Base-by-base conservation (phyloP, 2,329 filamentous ascomycete species). In the Fusarium piperis region DNA sequence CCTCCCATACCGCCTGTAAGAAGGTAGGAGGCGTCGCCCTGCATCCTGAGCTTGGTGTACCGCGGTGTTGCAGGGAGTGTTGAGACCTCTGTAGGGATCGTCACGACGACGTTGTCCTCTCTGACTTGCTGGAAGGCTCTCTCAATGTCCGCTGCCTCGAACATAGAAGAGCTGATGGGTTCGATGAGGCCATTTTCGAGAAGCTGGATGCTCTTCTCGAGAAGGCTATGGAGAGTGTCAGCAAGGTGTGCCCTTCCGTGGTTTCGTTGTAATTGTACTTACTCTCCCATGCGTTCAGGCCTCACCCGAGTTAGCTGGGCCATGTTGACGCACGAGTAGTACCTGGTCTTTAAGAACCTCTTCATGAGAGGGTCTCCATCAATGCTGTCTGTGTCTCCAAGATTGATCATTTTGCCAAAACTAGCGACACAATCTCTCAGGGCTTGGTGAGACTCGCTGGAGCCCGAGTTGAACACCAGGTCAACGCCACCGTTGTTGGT, bases 391-490 rank as follows among this genome's bases (percentile, higher is more conserved):
- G n/a, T 10, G 2, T 62, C 41, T 2, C 59, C 59, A 18, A 65
- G 56, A n/a, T 62, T 39, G 18, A 65, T 23, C 33, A 65, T 57
- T 18, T 46, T 62, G n/a, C 63, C 63, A 12, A 41, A 62, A 33
- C 62, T 33, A 20, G 63, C 63, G 36, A 65, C 52, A 18, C 63
- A 65, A 9, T 57, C 33, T 51, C 59, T 62, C 18, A 56, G 30
- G 12, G 58, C 30, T 10, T 62, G 51, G 6, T 56, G 20, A n/a
- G 38, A 33, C 6, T 52, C 51, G 1, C 52, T 51, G 6, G 59
- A 55, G 28, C 36, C 44, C 15, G 51, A 65, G 52, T 65, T 44
- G 26, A 65, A n/a, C 18, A 52, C 48, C 15, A 52, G 16, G 12
- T 52, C 48, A n/a, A 52, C 30, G 13, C 48, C 48, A 13, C 46